These are phyloP conservation scores for Basipetospora chlamydospora DNA, from an alignment of 2,329 filamentous ascomycete genomes.

Conservation along the genomic window DNA sequence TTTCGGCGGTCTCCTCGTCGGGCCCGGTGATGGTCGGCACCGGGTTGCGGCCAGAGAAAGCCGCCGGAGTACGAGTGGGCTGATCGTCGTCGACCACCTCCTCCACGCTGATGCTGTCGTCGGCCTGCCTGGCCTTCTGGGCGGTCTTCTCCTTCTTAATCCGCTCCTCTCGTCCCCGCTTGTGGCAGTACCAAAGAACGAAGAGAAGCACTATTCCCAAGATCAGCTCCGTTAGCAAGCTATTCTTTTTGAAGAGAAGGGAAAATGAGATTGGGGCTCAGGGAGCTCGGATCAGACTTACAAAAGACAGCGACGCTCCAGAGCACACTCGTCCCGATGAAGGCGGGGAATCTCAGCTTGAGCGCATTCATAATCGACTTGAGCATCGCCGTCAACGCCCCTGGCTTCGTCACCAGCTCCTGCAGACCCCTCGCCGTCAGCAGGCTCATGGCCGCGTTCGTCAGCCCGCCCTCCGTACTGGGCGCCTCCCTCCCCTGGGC, in stretches of 20 bases:
- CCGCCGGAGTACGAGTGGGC: no score
- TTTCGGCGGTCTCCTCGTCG: neutral
- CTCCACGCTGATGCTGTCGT: slow-evolving; percentile 26
- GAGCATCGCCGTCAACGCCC: slow-evolving; percentile 71
- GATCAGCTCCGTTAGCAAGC: no score
- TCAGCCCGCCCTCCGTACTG: slow-evolving; percentile 27
- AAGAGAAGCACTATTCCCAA: slow-evolving; percentile 59
- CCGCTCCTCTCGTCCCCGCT: slow-evolving; percentile 75
- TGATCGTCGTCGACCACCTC: neutral
- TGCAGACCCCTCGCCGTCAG: slow-evolving; percentile 59
- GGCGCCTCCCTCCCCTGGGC: slow-evolving; percentile 49
- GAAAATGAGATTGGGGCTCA: no score
- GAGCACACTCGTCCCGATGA: slow-evolving; percentile 81
- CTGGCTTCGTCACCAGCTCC: slow-evolving; percentile 70
- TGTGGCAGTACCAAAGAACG: slow-evolving; percentile 96
- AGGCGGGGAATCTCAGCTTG: slow-evolving; percentile 75
- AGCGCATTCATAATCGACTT: slow-evolving; percentile 84
- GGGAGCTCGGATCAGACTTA: slow-evolving; percentile 40
- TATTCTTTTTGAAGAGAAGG: no score
- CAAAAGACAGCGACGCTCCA: slow-evolving; percentile 80
- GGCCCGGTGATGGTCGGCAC: slow-evolving; percentile 2
- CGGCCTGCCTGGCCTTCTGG: slow-evolving; percentile 11
- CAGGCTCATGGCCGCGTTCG: slow-evolving; percentile 48
- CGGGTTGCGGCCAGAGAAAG: neutral
- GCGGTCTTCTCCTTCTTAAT: slow-evolving; percentile 42